A percentile compares a stretch with the other conserved stretches of the same genome.
phyloP scores from a whole-genome alignment of 2,329 filamentous ascomycete genomes.

The Penicillium sp. region DNA sequence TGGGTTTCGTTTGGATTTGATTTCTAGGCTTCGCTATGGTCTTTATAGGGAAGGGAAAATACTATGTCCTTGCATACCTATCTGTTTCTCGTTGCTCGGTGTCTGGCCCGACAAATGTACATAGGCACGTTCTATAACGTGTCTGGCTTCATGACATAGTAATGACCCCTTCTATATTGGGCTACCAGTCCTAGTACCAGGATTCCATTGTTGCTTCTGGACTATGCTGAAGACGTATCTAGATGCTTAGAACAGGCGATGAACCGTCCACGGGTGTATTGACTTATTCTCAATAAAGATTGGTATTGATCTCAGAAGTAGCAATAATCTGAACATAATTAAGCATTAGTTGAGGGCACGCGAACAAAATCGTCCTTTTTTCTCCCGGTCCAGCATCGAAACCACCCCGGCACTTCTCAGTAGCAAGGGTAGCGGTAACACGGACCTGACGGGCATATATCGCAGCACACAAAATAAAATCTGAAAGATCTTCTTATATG shows the following conservation, averaged over 20 bases:
- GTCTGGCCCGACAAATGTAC: not conserved
- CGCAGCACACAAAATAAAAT: not conserved
- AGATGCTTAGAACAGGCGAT: not conserved
- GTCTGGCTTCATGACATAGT: not conserved
- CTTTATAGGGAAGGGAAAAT: not conserved
- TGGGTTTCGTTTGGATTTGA: not conserved
- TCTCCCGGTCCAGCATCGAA: no score
- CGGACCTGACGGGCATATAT: not conserved
- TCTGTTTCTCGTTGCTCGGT: not conserved
- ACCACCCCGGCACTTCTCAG: no score
- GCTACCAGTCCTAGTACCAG: not conserved
- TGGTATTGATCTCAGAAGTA: not conserved
- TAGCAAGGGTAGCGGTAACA: no score
- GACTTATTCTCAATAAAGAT: not conserved
- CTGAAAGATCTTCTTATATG: not conserved
- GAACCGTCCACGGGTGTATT: not conserved
- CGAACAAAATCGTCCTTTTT: not conserved
- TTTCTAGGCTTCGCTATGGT: not conserved
- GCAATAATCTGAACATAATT: not conserved
- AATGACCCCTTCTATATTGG: not conserved
- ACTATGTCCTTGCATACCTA: not conserved
- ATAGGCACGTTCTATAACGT: no score
- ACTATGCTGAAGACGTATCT: not conserved
- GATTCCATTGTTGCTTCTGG: not conserved
- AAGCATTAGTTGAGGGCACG: conserved; percentile 2